These are phyloP conservation scores for Leccinum incarnatum DNA, from an alignment of 768 basidiomycete species.

Conservation along the genomic window DNA sequence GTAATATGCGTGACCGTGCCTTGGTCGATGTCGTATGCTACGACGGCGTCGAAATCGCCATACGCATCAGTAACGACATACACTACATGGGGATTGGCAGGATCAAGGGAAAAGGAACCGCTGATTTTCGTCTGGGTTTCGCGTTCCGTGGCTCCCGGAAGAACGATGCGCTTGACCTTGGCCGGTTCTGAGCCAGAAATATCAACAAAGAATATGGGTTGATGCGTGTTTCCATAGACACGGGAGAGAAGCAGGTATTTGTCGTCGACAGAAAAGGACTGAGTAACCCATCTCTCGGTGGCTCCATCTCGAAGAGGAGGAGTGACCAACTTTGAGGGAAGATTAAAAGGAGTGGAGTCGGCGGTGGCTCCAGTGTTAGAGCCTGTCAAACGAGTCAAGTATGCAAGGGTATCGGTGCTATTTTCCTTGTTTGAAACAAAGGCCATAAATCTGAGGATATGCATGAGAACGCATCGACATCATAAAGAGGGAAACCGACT, in stretches of 20 bases:
- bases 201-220: conserved; percentile 33
- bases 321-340: conserved; percentile 35
- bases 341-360: conserved; percentile 29
- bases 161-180: conserved; percentile 29
- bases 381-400: conserved; percentile 30
- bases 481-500: conserved; percentile 20
- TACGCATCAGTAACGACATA: conserved; percentile 39
- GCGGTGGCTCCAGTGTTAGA: conserved; percentile 32
- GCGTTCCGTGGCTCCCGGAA: conserved; percentile 35
- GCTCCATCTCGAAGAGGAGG: conserved; percentile 31
- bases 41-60: conserved; percentile 38
- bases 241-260: conserved; percentile 35
- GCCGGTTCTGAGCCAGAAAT: conserved; percentile 28
- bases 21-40: conserved; percentile 33
- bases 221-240: conserved; percentile 27
- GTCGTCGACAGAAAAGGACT: conserved; percentile 39
- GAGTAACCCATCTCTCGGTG: conserved; percentile 31
- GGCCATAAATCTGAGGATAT: conserved; percentile 32
- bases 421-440: conserved; percentile 44
- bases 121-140: conserved; percentile 24
- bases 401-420: conserved; percentile 36
- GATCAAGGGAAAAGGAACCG: conserved; percentile 33
- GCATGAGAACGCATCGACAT: not conserved
- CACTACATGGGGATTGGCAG: conserved; percentile 25
- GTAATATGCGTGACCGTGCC: conserved; percentile 37